These are phyloP conservation scores for Lepiota brunneoincarnata DNA, from an alignment of 768 basidiomycete species.

Conservation along the genomic window DNA sequence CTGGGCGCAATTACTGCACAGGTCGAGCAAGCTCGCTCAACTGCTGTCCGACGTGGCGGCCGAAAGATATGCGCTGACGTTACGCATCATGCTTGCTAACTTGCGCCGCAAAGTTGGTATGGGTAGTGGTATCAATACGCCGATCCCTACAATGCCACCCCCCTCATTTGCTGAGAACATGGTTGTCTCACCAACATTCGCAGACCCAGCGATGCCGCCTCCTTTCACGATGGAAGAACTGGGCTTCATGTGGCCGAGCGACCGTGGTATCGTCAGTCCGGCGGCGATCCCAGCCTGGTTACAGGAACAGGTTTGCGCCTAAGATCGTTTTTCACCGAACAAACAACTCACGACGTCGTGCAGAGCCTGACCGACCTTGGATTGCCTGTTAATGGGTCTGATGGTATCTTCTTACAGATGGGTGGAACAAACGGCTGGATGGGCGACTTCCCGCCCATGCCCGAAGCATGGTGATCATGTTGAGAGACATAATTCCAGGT, in stretches of 20 bases:
- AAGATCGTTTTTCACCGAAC: background rate
- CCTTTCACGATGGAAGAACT: constrained; percentile 87
- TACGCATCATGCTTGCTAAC: constrained; percentile 92
- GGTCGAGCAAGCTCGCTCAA: constrained; percentile 88
- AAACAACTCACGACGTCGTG: constrained; percentile 8
- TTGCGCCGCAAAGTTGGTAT: constrained; percentile 85
- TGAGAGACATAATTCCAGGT: background rate
- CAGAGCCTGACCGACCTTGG: constrained; percentile 89
- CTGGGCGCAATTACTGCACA: constrained; percentile 72
- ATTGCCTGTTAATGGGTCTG: constrained; percentile 87
- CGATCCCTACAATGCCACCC: constrained; percentile 49
- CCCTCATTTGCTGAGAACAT: constrained; percentile 54
- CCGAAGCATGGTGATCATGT: constrained; percentile 73
- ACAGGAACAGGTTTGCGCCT: constrained; percentile 73
- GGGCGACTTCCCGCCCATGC: constrained; percentile 71
- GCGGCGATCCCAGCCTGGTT: constrained; percentile 87
- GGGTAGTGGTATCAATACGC: constrained; percentile 42
- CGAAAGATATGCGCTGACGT: constrained; percentile 83
- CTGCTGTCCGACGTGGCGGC: constrained; percentile 91
- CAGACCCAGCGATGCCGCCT: constrained; percentile 49
- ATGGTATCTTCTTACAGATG: constrained; percentile 84
- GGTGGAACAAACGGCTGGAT: constrained; percentile 71
- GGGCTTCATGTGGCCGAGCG: constrained; percentile 70
- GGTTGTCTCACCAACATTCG: constrained; percentile 57
- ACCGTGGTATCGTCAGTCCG: constrained; percentile 68